Evolutionary conservation across 2,329 filamentous ascomycete species (phyloP).

Genomic region (Sclerotinia spermophila): DNA sequence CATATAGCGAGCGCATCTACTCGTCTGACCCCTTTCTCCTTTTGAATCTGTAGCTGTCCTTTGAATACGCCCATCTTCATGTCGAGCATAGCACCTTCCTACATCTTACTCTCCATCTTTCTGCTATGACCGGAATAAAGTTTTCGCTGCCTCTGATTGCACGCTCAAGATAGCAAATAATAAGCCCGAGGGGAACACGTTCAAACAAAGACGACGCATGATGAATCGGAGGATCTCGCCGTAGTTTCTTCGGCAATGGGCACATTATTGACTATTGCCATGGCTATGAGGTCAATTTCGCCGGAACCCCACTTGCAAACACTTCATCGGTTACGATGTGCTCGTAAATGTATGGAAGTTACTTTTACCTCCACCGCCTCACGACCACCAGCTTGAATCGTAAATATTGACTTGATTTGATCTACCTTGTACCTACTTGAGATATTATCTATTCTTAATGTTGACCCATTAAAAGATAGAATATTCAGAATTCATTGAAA

Average conservation of each 20-base stretch:
- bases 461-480: not conserved
- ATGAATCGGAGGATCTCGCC: conserved; percentile 15
- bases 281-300: conserved; percentile 12
- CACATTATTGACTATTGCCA: not conserved
- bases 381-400: not conserved
- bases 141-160: conserved; percentile 8
- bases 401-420: not conserved
- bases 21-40: not conserved
- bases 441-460: not conserved
- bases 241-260: conserved; percentile 15
- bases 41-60: not conserved
- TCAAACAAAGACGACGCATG: not conserved
- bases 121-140: conserved; percentile 10
- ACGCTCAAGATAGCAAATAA: not conserved
- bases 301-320: conserved; percentile 14
- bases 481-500: not conserved
- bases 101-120: not conserved
- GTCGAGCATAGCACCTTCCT: not conserved
- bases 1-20: not conserved
- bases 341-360: too few species aligned
- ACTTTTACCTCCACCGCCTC: not conserved
- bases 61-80: not conserved
- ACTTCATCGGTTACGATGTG: not conserved
- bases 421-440: not conserved
- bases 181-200: not conserved